Evolutionary conservation across 169 alveolate genomes (phyloP).

Genomic region (Plasmodium vivax): DNA sequence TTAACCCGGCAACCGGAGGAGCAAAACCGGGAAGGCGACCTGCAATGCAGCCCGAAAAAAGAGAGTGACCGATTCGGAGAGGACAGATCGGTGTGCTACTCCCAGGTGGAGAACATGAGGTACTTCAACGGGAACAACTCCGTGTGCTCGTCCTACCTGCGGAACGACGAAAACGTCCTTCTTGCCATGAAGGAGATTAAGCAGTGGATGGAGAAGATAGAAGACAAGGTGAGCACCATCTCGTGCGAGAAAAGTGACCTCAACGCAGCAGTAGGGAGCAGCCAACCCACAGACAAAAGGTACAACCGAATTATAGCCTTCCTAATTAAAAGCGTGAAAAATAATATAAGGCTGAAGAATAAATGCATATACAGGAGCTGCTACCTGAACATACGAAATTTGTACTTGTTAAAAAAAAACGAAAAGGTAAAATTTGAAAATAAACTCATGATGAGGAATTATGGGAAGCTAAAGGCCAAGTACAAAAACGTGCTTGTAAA

Average conservation of each 20-base stretch:
- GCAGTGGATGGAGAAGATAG: conserved; percentile 70
- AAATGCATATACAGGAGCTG: conserved; percentile 28
- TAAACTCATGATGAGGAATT: conserved; percentile 26
- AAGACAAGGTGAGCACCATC: conserved; percentile 57
- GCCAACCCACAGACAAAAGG: neutral
- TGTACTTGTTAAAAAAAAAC: conserved; percentile 45
- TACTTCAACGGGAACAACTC: conserved; percentile 20
- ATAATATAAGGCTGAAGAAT: conserved; percentile 33
- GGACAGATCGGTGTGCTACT: conserved; percentile 10
- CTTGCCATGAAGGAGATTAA: conserved; percentile 59
- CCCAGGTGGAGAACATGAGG: conserved; percentile 26
- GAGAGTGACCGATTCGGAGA: neutral
- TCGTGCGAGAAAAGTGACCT: conserved; percentile 41
- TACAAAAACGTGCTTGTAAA: conserved; percentile 52
- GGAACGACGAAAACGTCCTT: conserved; percentile 30
- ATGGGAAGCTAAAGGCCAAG: conserved; percentile 4
- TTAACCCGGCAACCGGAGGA: neutral
- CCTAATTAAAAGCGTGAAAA: conserved; percentile 40
- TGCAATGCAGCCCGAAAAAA: neutral
- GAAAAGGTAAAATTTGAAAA: conserved; percentile 58
- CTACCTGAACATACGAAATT: conserved; percentile 42
- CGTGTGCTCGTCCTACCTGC: conserved; percentile 33
- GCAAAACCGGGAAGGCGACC: neutral
- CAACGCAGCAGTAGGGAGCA: neutral
- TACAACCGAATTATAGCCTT: conserved; percentile 30